Evolutionary conservation across 2,329 filamentous ascomycete genomes (phyloP).

Genomic region (Alternaria rosae): DNA sequence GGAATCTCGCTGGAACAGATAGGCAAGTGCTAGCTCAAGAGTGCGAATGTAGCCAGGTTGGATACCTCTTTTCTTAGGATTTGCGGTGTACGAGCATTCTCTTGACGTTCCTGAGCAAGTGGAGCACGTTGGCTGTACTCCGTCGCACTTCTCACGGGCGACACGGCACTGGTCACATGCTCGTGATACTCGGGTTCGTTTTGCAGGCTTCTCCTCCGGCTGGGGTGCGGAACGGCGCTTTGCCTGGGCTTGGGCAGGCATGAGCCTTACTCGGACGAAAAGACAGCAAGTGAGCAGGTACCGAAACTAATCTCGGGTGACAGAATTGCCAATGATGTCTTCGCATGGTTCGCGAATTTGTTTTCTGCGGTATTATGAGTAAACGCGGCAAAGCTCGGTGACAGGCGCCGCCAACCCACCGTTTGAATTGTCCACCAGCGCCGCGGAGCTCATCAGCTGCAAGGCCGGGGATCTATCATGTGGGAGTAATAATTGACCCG

Average conservation of each 20-base stretch:
- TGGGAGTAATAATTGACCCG: neutral
- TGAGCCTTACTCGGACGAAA: conserved; percentile 16
- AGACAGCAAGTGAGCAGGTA: neutral
- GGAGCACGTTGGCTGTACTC: conserved; percentile 70
- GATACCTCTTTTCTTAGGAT: conserved; percentile 77
- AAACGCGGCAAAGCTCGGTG: conserved; percentile 2
- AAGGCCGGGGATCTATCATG: neutral
- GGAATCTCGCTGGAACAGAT: conserved; percentile 69
- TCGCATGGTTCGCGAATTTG: conserved; percentile 8
- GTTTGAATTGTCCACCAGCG: conserved; percentile 4
- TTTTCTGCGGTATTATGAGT: conserved; percentile 2
- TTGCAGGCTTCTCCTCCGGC: conserved; percentile 33
- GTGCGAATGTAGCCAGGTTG: conserved; percentile 82
- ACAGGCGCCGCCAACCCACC: conserved; percentile 3
- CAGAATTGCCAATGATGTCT: conserved; percentile 1
- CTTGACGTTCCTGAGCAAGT: conserved; percentile 71
- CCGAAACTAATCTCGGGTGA: conserved; percentile 4
- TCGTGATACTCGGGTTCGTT: conserved; percentile 71
- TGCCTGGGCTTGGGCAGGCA: conserved; percentile 36
- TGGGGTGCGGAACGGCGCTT: conserved; percentile 35
- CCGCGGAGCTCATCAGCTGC: conserved; percentile 4
- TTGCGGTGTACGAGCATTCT: conserved; percentile 74
- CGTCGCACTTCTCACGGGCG: conserved; percentile 76
- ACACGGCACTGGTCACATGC: conserved; percentile 74
- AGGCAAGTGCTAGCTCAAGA: conserved; percentile 72